Evolutionary conservation across 106 monocot species (phyloP).

Genomic region (Platanthera zijinensis): DNA sequence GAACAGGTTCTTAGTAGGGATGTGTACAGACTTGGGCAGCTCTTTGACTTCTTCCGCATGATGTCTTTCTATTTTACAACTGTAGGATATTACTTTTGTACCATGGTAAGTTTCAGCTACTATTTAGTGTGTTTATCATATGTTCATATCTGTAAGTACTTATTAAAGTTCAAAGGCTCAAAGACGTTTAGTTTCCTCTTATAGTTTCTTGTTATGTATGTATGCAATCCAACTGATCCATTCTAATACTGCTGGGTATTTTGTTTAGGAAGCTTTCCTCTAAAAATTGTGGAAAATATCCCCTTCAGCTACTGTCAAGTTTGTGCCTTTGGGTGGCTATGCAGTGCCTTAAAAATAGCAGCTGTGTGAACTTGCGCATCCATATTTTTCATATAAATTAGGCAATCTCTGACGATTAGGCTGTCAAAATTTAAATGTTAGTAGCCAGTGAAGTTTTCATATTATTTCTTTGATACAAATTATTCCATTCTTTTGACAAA

Average conservation of each 20-base stretch:
- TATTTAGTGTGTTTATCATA: neutral
- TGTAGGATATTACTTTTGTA: slow-evolving; percentile 81
- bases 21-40: slow-evolving; percentile 86
- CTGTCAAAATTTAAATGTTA: neutral
- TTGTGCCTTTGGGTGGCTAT: neutral
- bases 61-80: slow-evolving; percentile 89
- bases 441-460: neutral
- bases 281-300: neutral
- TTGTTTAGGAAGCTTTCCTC: neutral
- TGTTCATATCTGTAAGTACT: neutral
- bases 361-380: neutral
- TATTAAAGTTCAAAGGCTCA: neutral
- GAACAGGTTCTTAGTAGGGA: slow-evolving; percentile 93
- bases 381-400: neutral
- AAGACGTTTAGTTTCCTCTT: neutral
- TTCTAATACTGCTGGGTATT: neutral
- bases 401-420: neutral
- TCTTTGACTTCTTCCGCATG: slow-evolving; percentile 91
- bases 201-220: neutral
- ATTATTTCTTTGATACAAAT: too few species aligned
- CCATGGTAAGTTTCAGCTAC: slow-evolving; percentile 51
- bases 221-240: neutral
- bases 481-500: too few species aligned
- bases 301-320: neutral
- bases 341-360: neutral